A percentile compares a stretch with the other conserved stretches of the same genome.
phyloP scores from a whole-genome alignment of 2,329 filamentous ascomycete species.

The Penicillium olsonii region DNA sequence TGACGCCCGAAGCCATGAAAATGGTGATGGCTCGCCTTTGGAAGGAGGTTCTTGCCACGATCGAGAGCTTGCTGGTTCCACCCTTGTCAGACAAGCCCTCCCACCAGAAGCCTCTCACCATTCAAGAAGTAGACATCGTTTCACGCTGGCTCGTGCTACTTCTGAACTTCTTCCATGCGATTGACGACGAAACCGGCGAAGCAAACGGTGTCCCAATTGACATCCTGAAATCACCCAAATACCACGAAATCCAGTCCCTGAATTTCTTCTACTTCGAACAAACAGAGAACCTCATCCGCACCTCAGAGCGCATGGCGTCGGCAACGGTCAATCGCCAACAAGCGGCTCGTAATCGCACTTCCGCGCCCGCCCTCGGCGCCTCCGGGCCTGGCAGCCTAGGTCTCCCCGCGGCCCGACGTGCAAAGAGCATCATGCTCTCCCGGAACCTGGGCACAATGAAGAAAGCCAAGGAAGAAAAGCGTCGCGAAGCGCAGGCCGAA shows the following conservation, averaged over 20 bases:
- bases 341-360: conserved; percentile 65
- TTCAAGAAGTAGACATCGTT: conserved; percentile 89
- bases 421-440: conserved; percentile 82
- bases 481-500: conserved; percentile 92
- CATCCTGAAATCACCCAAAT: conserved; percentile 94
- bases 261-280: conserved; percentile 99
- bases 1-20: conserved; percentile 95
- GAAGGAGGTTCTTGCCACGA: conserved; percentile 94
- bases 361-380: conserved; percentile 62
- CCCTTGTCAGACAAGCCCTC: conserved; percentile 94
- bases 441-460: conserved; percentile 95
- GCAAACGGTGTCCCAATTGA: conserved; percentile 86
- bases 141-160: conserved; percentile 92
- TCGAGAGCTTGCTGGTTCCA: conserved; percentile 86
- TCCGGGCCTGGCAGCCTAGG: conserved; percentile 49
- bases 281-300: conserved; percentile 86
- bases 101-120: conserved; percentile 75
- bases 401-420: conserved; percentile 51
- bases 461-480: conserved; percentile 92
- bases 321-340: conserved; percentile 80
- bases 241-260: conserved; percentile 91
- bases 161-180: conserved; percentile 92
- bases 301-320: conserved; percentile 93
- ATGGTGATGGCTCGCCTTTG: conserved; percentile 97
- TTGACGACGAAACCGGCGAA: conserved; percentile 79